Evolutionary conservation across 2,329 filamentous ascomycete genomes (phyloP), one percentile per base, ranked within the genome.

Genomic region (Chrysosporium keratinophilum): DNA sequence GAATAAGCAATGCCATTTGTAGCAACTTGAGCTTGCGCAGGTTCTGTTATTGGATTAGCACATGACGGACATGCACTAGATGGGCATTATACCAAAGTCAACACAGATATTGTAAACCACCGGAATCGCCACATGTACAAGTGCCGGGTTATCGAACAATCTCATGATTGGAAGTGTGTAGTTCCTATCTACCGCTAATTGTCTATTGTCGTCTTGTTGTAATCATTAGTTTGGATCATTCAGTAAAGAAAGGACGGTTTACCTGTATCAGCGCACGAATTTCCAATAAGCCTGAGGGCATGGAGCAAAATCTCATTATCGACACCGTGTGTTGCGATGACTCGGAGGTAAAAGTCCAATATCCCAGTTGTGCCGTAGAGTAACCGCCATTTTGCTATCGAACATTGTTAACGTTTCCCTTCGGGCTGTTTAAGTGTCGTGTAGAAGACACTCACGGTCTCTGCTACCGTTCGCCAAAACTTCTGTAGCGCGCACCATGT

Each of bases 51-150:
- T 28, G 19, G 14, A 19, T 55, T 52, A 44, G 31, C 15, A 19
- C n/a, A 33, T 14, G 14, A 15, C 35, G 6, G n/a, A 12, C 15
- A 43, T 5, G 31, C 12, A 15, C 9, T n/a, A 40, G 14, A 3
- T 28, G 12, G 20, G 9, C 9, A 31, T 20, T 60, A 50, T 58
- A 74, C 71, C 71, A 60, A 66, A 74, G 56, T 74, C 72, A 54
- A 69, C 64, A 59, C 71, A 74, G 49, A 73, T 67, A 54, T 74
- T 74, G 61, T 71, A 74, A 42, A 74, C 63, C 43, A 74, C 71
- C 54, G 70, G 69, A 54, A 74, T 68, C 23, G 67, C 67, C 23
- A 74, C 65, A 54, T 70, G 64, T 14, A 67, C 61, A 34, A 73
- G 63, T 2, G 63, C 64, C 0, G 66, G 63, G 23, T 68, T 66